Base-by-base conservation (phyloP, 2,329 filamentous ascomycete genomes). In the Lojkania enalia region DNA sequence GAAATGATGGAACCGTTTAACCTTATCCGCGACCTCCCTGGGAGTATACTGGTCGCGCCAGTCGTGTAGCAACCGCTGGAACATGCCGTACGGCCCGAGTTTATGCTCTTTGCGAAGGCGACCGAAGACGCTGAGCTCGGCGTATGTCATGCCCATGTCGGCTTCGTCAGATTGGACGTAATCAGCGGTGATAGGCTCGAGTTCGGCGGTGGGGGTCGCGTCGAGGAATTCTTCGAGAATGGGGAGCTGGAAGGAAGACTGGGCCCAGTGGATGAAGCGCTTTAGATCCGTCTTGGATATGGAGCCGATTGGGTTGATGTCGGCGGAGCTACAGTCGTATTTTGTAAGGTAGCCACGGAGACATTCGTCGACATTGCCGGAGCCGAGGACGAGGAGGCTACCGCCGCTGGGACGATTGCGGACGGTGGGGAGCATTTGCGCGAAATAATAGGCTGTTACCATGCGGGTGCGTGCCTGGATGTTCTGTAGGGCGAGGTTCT, bases 261-360 rank as follows among this genome's bases (percentile, higher is more conserved):
- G 32, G 0, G 66, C 63, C 77, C 81, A 90, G n/a, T 71, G 72
- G 47, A 90, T 86, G 70, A 91, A 90, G 7, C 77, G 70, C 64
- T 87, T 88, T 1, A 89, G 72, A 55, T 90, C 87, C 2, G 76
- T 81, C 66, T 89, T 90, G 45, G 74, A 77, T 44, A 84, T 80
- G 9, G 69, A 69, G 18, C 75, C 83, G 39, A 86, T 84, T 3
- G 84, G 84, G 55, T 86, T 71, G 50, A 71, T 72, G 55, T 76
- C 73, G 13, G 74, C 74, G n/a, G 65, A 70, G 5, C 60, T 69
- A 58, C 78, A 81, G 61, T 88, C 85, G 59, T 88, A 88, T 67
- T 88, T 88, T n/a, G 85, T 88, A 16, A 86, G 72, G 63, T 88
- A 70, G 20, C 76, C 77, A 20, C 77, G 71, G 19, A 81, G 67